Conservation (phyloP, 257 asterid genomes). For the Solanum peruvianum region DNA sequence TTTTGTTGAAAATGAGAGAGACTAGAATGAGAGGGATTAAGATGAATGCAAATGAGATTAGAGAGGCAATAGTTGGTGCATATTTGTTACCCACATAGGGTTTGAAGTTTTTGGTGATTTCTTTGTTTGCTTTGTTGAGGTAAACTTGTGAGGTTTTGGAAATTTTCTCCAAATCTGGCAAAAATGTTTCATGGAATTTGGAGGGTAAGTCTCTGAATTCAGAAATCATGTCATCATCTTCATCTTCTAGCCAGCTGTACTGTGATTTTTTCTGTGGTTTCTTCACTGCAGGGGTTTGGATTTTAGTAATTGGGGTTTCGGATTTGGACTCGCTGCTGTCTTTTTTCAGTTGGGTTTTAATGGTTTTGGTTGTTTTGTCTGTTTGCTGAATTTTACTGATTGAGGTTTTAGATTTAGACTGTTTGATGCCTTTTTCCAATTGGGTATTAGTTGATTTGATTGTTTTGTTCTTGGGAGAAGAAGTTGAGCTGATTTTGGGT, state of each 20-base stretch:
- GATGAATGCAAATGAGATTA: constrained; percentile 62
- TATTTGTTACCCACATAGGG: constrained; percentile 79
- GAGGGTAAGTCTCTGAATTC: constrained; percentile 60
- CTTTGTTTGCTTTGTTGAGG: constrained; percentile 56
- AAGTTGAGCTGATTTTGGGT: constrained; percentile 11
- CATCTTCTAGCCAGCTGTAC: constrained; percentile 32
- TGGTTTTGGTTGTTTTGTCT: background rate
- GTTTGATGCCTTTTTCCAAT: background rate
- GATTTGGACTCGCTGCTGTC: background rate
- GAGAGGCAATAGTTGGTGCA: constrained; percentile 60
- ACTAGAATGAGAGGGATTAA: constrained; percentile 67
- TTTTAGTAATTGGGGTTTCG: background rate
- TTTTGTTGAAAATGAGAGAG: constrained; percentile 53
- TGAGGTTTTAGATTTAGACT: background rate
- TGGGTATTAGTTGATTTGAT: background rate
- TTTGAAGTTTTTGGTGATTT: constrained; percentile 68
- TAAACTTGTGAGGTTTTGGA: constrained; percentile 59
- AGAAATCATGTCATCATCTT: constrained; percentile 48
- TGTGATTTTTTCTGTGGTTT: constrained; percentile 11
- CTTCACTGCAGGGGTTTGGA: background rate
- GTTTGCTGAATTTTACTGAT: background rate
- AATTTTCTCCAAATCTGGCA: constrained; percentile 72
- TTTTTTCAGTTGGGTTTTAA: background rate
- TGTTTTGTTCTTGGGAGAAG: constrained; percentile 40
- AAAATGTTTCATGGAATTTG: constrained; percentile 58